Base-by-base conservation (phyloP, 2,329 filamentous ascomycete genomes). In the Beauveria varroae region DNA sequence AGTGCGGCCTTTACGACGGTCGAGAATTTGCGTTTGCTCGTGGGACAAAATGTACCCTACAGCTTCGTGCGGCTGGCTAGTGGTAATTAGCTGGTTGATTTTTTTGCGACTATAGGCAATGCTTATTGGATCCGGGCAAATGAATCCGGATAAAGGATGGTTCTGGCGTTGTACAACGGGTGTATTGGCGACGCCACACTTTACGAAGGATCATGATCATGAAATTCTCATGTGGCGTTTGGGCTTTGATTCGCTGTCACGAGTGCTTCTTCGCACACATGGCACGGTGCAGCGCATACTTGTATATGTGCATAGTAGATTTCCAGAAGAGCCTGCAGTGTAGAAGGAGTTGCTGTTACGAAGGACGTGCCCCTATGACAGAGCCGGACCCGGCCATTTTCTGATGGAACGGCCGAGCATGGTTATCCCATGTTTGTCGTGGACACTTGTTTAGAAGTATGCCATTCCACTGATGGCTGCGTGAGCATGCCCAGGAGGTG, bases 31-130 rank as follows among this genome's bases (percentile, higher is more conserved):
- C 80, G 90, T 66, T 73, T 93, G 63, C 79, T 96, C 26, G 89
- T 93, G 12, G 91, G 91, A 10, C 90, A 95, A 75, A 95, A 95
- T 71, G 90, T 95, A 61, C 89, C 89, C 6, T 93, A 91, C 74
- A 92, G 90, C 74, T 96, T 96, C 76, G 91, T 95, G 47, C 81
- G 90, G 54, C 78, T 95, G 70, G 89, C 90, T 2, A 80, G 80
- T 54, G 81, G 81, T 2, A 73, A 79, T 24, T 76, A 75, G 30
- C 72, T 81, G 63, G 82, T 78, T 65, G 83, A 71, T 68, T 41
- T 14, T 14, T 16, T 16, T 52, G 40, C 50, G 22, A n/a, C 18
- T 12, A 26, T 24, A 12, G 20, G 30, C 3, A 5, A 41, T 41
- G 18, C 28, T 30, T 34, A 34, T 16, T 12, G 24, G 22, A n/a